Evolutionary conservation across 306 rosid species (phyloP), one percentile per base, ranked within the genome.

Genomic region (Pterocarpus macrocarpus): DNA sequence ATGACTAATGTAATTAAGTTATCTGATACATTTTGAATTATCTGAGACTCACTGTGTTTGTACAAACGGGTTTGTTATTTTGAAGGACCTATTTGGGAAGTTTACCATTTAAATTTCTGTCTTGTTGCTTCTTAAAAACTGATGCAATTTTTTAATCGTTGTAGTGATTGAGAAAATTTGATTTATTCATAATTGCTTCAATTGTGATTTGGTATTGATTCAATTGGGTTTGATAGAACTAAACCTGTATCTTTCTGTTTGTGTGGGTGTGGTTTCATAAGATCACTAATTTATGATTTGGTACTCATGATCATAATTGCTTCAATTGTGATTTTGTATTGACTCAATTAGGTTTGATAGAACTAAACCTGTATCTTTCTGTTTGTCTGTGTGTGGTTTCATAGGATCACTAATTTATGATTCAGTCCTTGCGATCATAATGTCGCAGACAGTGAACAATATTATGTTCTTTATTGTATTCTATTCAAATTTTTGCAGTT

Each of bases 1-100:
- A 67, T 32, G 28, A 22, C 28, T 22, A 14, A 28, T 10, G 14
- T 17, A 38, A 56, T 22, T 22, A 22, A 22, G 3, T 58, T 49
- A 45, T 68, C 59, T 47, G 75, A 73, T 64, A 67, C 8, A 22
- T 69, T 38, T 67, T 67, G 55, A 39, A 35, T 66, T 75, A 33
- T 75, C 30, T 8, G 4, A 10, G 66, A 6, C 63, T 81, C 55
- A 8, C 28, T 22, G 32, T 33, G 49, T n/a, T 67, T 57, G 34
- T 67, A 34, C 28, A 8, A 28, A 66, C 69, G 13, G 6, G 53
- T 66, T 66, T 39, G 16, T 39, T 66, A 38, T 15, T 36, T 65
- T 65, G 13, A 65, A 38, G 38, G 50, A 16, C 3, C 59, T 53
- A 14, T 35, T 34, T 57, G 47, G 10, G 72, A 14, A 13, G 41